Evolutionary conservation across 371 early-diverging fungal species (phyloP).

Genomic region (Lichtheimia corymbifera): DNA sequence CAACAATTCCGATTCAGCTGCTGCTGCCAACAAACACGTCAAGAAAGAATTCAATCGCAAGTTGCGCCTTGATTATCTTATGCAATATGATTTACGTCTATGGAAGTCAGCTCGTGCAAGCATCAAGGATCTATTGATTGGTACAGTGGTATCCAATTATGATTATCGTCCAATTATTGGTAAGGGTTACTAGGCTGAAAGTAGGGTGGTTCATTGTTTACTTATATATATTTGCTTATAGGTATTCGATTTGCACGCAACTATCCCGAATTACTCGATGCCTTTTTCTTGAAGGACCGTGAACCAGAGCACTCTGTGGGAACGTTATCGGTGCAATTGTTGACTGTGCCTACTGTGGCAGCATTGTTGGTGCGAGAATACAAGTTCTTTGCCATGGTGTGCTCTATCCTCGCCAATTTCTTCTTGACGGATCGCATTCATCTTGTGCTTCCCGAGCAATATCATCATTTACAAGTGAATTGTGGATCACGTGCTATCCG

Average conservation of each 20-base stretch:
- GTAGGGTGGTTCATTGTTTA: background rate
- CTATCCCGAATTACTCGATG: conserved; percentile 75
- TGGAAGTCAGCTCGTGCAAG: conserved; percentile 87
- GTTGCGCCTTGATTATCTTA: conserved; percentile 78
- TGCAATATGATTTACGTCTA: conserved; percentile 80
- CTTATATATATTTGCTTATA: conserved; percentile 8
- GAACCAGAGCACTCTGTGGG: conserved; percentile 88
- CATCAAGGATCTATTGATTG: conserved; percentile 83
- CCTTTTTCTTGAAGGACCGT: conserved; percentile 83
- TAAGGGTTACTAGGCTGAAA: conserved; percentile 22
- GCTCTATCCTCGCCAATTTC: conserved; percentile 66
- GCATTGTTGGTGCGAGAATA: conserved; percentile 78
- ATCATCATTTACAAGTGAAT: conserved; percentile 59
- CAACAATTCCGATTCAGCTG: conserved; percentile 1
- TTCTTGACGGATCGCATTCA: conserved; percentile 64
- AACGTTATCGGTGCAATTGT: conserved; percentile 88
- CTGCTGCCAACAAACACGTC: conserved; percentile 18
- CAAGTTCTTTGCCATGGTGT: conserved; percentile 71
- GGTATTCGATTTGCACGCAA: conserved; percentile 76
- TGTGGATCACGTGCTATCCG: conserved; percentile 75
- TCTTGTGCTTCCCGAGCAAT: conserved; percentile 32
- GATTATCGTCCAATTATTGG: conserved; percentile 80
- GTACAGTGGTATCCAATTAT: conserved; percentile 77
- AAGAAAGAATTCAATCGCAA: conserved; percentile 48
- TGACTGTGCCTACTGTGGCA: conserved; percentile 92